These are phyloP conservation scores for Penicillium nucicola DNA, from an alignment of 495 filamentous ascomycete genomes.

Conservation along the genomic window DNA sequence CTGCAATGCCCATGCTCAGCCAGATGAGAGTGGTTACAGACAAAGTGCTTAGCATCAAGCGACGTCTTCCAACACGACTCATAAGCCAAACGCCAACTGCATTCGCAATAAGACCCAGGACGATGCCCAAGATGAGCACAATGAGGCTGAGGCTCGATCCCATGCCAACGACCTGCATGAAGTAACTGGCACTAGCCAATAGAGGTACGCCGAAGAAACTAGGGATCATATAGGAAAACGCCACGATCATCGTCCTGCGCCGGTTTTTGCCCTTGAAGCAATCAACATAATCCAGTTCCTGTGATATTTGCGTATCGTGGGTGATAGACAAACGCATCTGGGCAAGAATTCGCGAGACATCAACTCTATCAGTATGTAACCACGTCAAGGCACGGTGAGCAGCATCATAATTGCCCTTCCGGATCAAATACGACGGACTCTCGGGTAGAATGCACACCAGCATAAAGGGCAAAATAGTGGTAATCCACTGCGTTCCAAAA, in stretches of 20 bases:
- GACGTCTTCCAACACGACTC: conserved; percentile 21
- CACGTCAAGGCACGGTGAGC: conserved; percentile 6
- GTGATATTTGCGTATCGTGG: conserved; percentile 16
- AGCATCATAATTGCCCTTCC: conserved; percentile 8
- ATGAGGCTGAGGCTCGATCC: conserved; percentile 22
- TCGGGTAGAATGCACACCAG: conserved; percentile 10
- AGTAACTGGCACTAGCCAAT: conserved; percentile 30
- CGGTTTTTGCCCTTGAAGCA: conserved; percentile 42
- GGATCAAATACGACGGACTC: conserved; percentile 15
- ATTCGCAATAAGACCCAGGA: conserved; percentile 26
- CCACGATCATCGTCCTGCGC: conserved; percentile 46
- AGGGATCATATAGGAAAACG: conserved; percentile 33
- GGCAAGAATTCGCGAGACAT: conserved; percentile 2
- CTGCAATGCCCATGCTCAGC: conserved; percentile 30
- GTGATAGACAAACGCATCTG: conserved; percentile 18
- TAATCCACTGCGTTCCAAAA: conserved; percentile 28
- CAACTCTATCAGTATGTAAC: conserved; percentile 3
- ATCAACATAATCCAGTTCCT: conserved; percentile 32
- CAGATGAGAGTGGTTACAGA: conserved; percentile 18
- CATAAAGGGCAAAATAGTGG: conserved; percentile 16
- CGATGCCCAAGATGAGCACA: conserved; percentile 27
- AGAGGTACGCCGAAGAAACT: conserved; percentile 28
- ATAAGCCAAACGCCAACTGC: conserved; percentile 24
- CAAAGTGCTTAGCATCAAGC: conserved; percentile 19
- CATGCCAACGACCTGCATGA: conserved; percentile 35